These are phyloP conservation scores for Typha latifolia DNA, from an alignment of 176 grass and related monocot genomes.

Conservation along the genomic window DNA sequence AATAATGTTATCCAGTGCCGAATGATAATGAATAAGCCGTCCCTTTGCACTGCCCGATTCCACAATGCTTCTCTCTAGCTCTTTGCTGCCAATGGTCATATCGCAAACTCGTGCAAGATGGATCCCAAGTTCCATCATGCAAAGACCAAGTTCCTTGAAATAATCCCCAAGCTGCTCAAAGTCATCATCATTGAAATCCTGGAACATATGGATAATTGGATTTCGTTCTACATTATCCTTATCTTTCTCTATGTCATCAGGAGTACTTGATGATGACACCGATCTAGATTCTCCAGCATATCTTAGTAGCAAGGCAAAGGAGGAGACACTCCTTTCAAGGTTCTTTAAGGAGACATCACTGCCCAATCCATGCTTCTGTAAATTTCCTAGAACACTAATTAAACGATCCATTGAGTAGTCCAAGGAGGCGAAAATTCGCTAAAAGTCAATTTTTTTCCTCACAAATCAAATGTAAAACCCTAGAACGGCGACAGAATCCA, in stretches of 20 bases:
- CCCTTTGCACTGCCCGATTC: conserved; percentile 63
- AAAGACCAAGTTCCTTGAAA: conserved; percentile 46
- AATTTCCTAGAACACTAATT: conserved; percentile 9
- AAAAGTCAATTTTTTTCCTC: not conserved
- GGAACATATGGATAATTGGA: not conserved
- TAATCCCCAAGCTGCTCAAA: conserved; percentile 40
- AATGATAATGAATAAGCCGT: conserved; percentile 88
- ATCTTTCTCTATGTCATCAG: not conserved
- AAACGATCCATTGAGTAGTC: not conserved
- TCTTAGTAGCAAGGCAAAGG: conserved; percentile 42
- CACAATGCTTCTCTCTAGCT: conserved; percentile 59
- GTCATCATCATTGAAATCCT: conserved; percentile 10
- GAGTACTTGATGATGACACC: not conserved
- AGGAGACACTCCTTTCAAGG: conserved; percentile 48
- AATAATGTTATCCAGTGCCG: conserved; percentile 45
- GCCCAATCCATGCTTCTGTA: conserved; percentile 74
- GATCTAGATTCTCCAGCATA: conserved; percentile 19
- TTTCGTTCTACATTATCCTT: not conserved
- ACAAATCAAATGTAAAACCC: not conserved
- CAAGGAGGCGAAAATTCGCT: not conserved
- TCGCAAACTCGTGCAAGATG: conserved; percentile 60
- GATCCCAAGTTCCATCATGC: conserved; percentile 85
- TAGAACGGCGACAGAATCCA: not conserved
- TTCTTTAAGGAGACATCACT: conserved; percentile 82
- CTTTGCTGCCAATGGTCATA: conserved; percentile 35